These are phyloP conservation scores for Xylaria hypoxylon DNA, from an alignment of 2,329 filamentous ascomycete genomes.

Conservation along the genomic window DNA sequence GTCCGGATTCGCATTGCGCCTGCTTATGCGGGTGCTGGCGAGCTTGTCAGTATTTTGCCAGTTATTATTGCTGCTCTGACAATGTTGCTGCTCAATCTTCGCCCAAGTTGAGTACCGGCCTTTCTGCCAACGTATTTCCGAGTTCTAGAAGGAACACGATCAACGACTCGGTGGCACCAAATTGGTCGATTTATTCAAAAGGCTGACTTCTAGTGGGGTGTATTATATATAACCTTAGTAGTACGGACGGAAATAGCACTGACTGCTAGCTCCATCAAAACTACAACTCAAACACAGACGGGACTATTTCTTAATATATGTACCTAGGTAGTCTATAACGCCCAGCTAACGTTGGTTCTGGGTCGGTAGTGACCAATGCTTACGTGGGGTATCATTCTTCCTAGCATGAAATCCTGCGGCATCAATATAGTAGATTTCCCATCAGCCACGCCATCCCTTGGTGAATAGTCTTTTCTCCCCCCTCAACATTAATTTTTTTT, in stretches of 20 bases:
- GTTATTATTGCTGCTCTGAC: constrained; percentile 55
- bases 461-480: too few relatives aligned
- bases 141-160: background rate
- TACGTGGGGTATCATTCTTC: background rate
- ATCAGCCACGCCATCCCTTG: too few relatives aligned
- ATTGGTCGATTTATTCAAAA: too few relatives aligned
- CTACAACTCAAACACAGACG: background rate
- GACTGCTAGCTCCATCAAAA: background rate
- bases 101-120: constrained; percentile 4
- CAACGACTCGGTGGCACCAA: background rate
- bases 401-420: too few relatives aligned
- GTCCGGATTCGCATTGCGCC: constrained; percentile 62
- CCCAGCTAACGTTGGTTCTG: background rate
- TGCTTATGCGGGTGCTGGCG: constrained; percentile 67
- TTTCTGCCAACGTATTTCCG: background rate
- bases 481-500: too few relatives aligned
- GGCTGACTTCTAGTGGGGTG: background rate
- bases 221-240: background rate
- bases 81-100: constrained; percentile 31
- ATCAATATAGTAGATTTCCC: too few relatives aligned
- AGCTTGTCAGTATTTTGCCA: constrained; percentile 79
- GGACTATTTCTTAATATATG: background rate
- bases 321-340: background rate
- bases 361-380: background rate
- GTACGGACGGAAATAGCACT: background rate